Percentiles rank a stretch among this genome's conserved stretches.
Conservation (phyloP, 1,284 basidiomycete genomes). For the Cryptococcus sp. region DNA sequence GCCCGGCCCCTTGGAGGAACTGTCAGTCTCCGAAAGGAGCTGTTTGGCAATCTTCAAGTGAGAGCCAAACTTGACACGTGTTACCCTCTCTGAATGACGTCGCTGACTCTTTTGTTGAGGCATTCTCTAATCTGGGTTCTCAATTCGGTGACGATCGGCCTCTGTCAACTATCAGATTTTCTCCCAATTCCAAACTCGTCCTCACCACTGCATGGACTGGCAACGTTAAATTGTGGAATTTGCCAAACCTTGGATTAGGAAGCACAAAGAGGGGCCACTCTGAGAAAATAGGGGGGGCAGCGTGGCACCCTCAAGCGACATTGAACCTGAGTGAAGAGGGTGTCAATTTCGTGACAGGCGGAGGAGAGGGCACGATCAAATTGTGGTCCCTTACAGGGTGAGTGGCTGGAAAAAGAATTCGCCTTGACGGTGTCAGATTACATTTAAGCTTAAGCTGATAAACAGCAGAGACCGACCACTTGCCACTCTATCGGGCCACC, state of each 20-base stretch:
- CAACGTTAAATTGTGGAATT: conserved; percentile 88
- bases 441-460: background rate
- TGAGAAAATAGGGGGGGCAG: conserved; percentile 90
- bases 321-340: conserved; percentile 64
- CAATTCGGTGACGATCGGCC: conserved; percentile 97
- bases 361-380: conserved; percentile 82
- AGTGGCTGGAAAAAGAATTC: too few relatives aligned
- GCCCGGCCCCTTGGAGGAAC: conserved; percentile 83
- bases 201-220: conserved; percentile 97
- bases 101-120: conserved; percentile 53
- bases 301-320: conserved; percentile 96
- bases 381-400: conserved; percentile 46
- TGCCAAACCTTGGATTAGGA: conserved; percentile 79
- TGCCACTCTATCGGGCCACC: conserved; percentile 79
- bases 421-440: background rate
- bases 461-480: conserved; percentile 67
- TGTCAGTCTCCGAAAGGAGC: conserved; percentile 83
- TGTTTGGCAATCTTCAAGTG: conserved; percentile 86
- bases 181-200: conserved; percentile 81
- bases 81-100: background rate
- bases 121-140: conserved; percentile 86
- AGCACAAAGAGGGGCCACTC: conserved; percentile 72
- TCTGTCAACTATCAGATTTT: conserved; percentile 88
- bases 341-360: conserved; percentile 87
- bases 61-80: conserved; percentile 35